Evolutionary conservation across 2,329 filamentous ascomycete species (phyloP).

Genomic region (Zasmidium angulare): DNA sequence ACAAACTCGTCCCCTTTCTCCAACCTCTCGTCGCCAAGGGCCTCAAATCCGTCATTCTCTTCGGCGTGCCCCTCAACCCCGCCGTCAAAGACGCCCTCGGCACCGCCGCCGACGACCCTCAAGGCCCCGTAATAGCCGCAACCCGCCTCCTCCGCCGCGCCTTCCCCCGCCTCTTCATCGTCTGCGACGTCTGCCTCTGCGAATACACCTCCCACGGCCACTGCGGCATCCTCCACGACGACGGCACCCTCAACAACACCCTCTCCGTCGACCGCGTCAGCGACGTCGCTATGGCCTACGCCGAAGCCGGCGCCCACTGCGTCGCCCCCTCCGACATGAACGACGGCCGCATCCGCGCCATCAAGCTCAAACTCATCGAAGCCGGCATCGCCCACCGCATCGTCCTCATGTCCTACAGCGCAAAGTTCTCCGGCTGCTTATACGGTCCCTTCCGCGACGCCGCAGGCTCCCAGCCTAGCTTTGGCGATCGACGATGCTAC

Average conservation of each 20-base stretch:
- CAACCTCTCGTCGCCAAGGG: constrained; percentile 86
- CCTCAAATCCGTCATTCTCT: constrained; percentile 88
- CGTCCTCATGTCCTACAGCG: constrained; percentile 94
- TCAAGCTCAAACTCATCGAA: constrained; percentile 97
- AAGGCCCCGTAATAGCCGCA: constrained; percentile 83
- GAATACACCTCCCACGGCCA: constrained; percentile 98
- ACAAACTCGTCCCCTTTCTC: constrained; percentile 80
- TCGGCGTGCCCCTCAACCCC: constrained; percentile 83
- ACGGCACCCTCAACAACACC: constrained; percentile 88
- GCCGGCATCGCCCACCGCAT: constrained; percentile 88
- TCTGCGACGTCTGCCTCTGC: constrained; percentile 92
- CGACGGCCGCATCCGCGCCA: constrained; percentile 92
- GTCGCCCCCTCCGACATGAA: constrained; percentile 99
- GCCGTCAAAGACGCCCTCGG: constrained; percentile 87
- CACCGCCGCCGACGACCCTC: constrained; percentile 87
- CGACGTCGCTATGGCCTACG: constrained; percentile 96
- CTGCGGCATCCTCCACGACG: constrained; percentile 91
- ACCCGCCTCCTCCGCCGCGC: constrained; percentile 80
- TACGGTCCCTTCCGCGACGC: constrained; percentile 98
- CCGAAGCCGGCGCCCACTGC: constrained; percentile 92
- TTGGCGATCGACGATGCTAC: constrained; percentile 95
- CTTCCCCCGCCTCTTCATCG: constrained; percentile 90
- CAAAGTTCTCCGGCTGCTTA: constrained; percentile 94
- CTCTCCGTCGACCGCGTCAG: constrained; percentile 92
- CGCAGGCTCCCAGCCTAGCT: constrained; percentile 84